Conservation (phyloP, 352 stramenopile genomes). For the Globisporangium ultimum region DNA sequence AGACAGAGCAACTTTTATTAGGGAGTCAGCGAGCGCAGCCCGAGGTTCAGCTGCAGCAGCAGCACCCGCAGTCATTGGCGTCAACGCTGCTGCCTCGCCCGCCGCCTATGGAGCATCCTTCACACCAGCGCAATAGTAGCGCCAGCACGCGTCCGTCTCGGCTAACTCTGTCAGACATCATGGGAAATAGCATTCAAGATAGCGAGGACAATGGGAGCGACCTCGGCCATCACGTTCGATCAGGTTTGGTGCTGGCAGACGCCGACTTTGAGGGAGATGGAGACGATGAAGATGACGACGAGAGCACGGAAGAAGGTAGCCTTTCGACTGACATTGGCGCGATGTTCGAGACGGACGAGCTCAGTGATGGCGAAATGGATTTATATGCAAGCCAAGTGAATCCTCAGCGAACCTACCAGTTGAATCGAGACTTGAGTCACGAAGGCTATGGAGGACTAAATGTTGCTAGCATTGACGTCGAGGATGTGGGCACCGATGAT, state of each 20-base stretch:
- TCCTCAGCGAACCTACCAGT: too few relatives aligned
- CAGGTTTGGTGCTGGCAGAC: not conserved
- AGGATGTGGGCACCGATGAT: not conserved
- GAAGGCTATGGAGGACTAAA: not conserved
- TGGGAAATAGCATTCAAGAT: not conserved
- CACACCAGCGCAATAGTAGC: too few relatives aligned
- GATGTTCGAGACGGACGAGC: slow-evolving; percentile 3
- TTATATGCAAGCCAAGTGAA: not conserved
- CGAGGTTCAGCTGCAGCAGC: not conserved
- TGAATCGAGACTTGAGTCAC: too few relatives aligned
- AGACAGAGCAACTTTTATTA: slow-evolving; percentile 15
- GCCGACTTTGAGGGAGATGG: not conserved
- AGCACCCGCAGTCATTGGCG: not conserved
- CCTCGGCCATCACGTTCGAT: not conserved
- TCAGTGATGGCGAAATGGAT: slow-evolving; percentile 16
- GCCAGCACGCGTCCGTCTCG: not conserved
- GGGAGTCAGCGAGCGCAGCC: not conserved
- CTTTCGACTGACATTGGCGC: slow-evolving; percentile 2
- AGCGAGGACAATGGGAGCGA: not conserved
- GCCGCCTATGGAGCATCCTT: too few relatives aligned
- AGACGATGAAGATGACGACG: not conserved
- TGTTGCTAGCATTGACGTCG: not conserved
- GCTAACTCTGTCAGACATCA: not conserved
- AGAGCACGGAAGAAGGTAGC: not conserved
- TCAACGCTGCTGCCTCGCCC: not conserved